A percentile compares a stretch with the other conserved stretches of the same genome.
Conservation (phyloP, 192 early-diverging fungal genomes). For the Linnemannia hyalina region DNA sequence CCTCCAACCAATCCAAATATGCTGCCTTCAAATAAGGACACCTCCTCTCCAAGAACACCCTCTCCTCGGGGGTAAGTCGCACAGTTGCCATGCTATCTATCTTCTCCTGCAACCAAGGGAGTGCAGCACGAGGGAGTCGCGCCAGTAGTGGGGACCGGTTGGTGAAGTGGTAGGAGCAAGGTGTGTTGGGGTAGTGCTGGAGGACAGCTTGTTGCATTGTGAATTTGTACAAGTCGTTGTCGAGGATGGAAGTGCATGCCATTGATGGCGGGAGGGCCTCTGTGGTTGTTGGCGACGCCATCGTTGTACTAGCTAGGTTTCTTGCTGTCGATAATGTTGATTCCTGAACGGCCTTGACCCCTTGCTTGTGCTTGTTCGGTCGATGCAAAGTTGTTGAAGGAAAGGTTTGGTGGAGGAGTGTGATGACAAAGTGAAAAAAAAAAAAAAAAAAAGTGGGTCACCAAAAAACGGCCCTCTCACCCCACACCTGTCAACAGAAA, state of each 20-base stretch:
- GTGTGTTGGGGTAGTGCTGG: slow-evolving; percentile 73
- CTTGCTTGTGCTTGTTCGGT: not conserved
- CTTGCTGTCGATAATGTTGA: not conserved
- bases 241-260: slow-evolving; percentile 73
- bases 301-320: too few species aligned
- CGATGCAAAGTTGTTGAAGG: not conserved
- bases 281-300: too few species aligned
- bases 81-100: slow-evolving; percentile 63
- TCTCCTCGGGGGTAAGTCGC: slow-evolving; percentile 55
- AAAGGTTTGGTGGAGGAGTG: too few species aligned
- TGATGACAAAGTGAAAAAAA: not conserved
- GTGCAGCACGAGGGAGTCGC: slow-evolving; percentile 6
- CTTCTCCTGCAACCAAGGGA: slow-evolving; percentile 44
- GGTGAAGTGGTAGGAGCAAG: slow-evolving; percentile 74
- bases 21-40: slow-evolving; percentile 68
- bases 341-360: too few species aligned
- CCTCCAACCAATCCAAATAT: slow-evolving; percentile 72
- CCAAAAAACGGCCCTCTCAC: not conserved
- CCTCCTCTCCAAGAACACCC: slow-evolving; percentile 49
- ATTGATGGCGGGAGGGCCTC: not conserved
- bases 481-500: too few species aligned
- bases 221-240: slow-evolving; percentile 89
- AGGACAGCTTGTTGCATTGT: slow-evolving; percentile 85
- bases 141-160: slow-evolving; percentile 64
- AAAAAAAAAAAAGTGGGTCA: not conserved